Evolutionary conservation across 1,284 basidiomycete genomes (phyloP).

Genomic region (Marasmius tenuissimus): DNA sequence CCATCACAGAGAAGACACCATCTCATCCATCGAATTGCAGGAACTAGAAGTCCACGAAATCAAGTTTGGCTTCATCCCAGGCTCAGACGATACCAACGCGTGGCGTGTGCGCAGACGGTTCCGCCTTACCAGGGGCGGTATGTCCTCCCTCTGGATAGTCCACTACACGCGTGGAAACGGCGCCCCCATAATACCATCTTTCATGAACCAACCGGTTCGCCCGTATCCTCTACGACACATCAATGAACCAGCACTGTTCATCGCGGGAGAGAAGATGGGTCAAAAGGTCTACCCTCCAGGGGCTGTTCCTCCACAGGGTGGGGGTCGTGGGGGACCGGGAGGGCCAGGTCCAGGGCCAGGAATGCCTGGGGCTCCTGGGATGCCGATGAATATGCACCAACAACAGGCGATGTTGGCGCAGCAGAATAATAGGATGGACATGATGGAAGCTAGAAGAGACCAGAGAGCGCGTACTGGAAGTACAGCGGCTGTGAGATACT

Average conservation of each 20-base stretch:
- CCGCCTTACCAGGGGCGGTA: slow-evolving; percentile 68
- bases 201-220: slow-evolving; percentile 61
- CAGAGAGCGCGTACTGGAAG: slow-evolving; percentile 35
- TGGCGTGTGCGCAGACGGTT: slow-evolving; percentile 67
- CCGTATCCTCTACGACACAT: slow-evolving; percentile 65
- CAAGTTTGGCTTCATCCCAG: slow-evolving; percentile 75
- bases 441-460: slow-evolving; percentile 57
- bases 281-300: slow-evolving; percentile 55
- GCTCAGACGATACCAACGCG: slow-evolving; percentile 54
- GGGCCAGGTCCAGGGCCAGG: slow-evolving; percentile 24
- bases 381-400: slow-evolving; percentile 30
- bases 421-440: slow-evolving; percentile 69
- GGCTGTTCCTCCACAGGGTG: slow-evolving; percentile 20
- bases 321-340: slow-evolving; percentile 18
- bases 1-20: not conserved
- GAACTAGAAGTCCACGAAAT: slow-evolving; percentile 74
- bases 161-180: slow-evolving; percentile 73
- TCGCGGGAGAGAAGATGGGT: slow-evolving; percentile 67
- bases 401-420: slow-evolving; percentile 69
- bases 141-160: slow-evolving; percentile 65
- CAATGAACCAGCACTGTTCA: slow-evolving; percentile 64
- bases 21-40: slow-evolving; percentile 29
- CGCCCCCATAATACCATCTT: slow-evolving; percentile 50
- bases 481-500: slow-evolving; percentile 23
- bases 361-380: slow-evolving; percentile 28